Evolutionary conservation across 2,329 filamentous ascomycete species (phyloP), one percentile per base, ranked within the genome.

Genomic region (Penicillium polonicum): DNA sequence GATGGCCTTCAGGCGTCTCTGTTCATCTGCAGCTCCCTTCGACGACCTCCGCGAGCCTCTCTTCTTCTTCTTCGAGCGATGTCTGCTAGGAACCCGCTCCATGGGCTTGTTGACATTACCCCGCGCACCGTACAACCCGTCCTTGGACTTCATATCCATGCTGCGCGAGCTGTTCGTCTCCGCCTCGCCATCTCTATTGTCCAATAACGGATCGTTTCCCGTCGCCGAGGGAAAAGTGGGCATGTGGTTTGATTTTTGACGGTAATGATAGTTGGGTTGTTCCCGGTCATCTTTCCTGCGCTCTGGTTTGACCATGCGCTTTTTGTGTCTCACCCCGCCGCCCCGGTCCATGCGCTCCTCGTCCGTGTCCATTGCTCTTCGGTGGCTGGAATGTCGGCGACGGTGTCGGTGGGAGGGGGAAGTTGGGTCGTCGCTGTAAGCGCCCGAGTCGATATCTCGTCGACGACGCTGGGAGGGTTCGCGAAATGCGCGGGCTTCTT

Each of bases 191-290:
- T 80, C 76, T 58, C 91, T 88, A 74, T 57, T 15, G 17, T 97
- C 93, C 54, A 90, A 76, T 52, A 96, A 85, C 3, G 92, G 91
- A 68, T 97, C 92, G 67, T 96, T 90, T 60, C 94, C 94, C 0
- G 94, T 97, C 7, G 91, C 89, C 0, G 94, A 97, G 0, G 95
- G 94, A 63, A 91, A 82, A 5, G 92, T 89, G 55, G 88, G 83
- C 92, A 99, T 97, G 63, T 93, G 90, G 68, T 92, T 90, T 10
- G 95, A 92, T 84, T 96, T 92, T 73, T 96, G 90, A 65, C 91
- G 87, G 76, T 99, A 99, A 77, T 97, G 85, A 72, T 97, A 99
- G 74, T 97, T 95, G 15, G 92, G 92, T 72, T 97, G 92, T 66
- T 92, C 89, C 63, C 83, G 87, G 66, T 92, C 89, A 65, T 96